Evolutionary conservation across 2,329 filamentous ascomycete genomes (phyloP).

Genomic region (Colletotrichum godetiae): DNA sequence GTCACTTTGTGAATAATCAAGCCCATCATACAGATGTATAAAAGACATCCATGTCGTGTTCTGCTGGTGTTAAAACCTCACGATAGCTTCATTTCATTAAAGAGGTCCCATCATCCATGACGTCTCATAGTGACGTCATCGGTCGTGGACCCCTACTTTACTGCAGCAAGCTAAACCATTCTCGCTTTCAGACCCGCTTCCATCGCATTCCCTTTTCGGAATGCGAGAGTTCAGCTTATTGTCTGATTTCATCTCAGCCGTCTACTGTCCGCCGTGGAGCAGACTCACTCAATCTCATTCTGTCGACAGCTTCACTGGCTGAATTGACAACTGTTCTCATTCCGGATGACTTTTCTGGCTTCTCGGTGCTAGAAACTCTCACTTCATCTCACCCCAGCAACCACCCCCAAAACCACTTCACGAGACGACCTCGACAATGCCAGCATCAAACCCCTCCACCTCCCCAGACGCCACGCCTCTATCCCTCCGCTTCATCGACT

Average conservation of each 20-base stretch:
- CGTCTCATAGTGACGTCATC: neutral
- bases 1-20: no score
- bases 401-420: no score
- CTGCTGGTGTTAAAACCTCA: neutral
- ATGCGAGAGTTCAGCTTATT: neutral
- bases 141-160: neutral
- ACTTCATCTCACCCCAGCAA: neutral
- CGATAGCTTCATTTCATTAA: neutral
- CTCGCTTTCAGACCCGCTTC: neutral
- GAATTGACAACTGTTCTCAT: neutral
- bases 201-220: neutral
- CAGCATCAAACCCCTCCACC: neutral
- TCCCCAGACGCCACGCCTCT: neutral
- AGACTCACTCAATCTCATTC: neutral
- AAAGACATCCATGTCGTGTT: no score
- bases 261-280: neutral
- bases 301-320: neutral
- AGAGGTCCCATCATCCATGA: neutral
- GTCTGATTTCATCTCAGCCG: neutral
- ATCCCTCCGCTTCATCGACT: slow-evolving; percentile 6
- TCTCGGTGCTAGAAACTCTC: neutral
- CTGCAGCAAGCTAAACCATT: neutral
- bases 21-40: no score
- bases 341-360: neutral
- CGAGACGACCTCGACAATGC: neutral